Evolutionary conservation across 176 grass and related monocot species (phyloP).

Genomic region (Typha latifolia): DNA sequence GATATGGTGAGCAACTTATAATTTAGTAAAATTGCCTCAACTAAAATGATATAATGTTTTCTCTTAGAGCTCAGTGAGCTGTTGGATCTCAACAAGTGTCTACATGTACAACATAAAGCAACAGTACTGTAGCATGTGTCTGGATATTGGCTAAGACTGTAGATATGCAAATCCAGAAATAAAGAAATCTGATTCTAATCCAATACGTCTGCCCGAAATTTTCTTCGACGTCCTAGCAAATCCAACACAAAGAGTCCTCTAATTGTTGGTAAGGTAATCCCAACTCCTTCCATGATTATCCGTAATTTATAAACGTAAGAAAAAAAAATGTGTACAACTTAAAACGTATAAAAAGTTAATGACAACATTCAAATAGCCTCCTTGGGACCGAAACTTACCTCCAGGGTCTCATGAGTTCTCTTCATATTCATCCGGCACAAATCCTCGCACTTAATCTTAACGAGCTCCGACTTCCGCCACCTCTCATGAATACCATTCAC

Average conservation of each 20-base stretch:
- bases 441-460: conserved; percentile 76
- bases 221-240: not conserved
- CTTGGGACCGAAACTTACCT: conserved; percentile 35
- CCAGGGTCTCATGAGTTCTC: conserved; percentile 77
- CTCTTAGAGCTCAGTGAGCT: not conserved
- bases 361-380: not conserved
- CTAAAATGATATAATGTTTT: not conserved
- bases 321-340: not conserved
- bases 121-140: not conserved
- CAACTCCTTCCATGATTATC: not conserved
- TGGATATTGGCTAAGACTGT: not conserved
- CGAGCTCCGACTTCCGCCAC: conserved; percentile 64
- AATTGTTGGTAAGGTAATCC: not conserved
- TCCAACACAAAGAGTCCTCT: not conserved
- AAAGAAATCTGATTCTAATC: conserved; percentile 1
- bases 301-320: not conserved
- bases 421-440: conserved; percentile 85
- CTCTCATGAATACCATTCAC: conserved; percentile 88
- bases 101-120: not conserved
- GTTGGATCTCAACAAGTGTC: too few relatives aligned
- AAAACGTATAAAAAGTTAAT: not conserved
- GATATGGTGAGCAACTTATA: not conserved
- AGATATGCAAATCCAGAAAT: not conserved
- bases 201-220: not conserved
- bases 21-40: not conserved